Evolutionary conservation across 257 asterid genomes (phyloP), one percentile per base, ranked within the genome.

Genomic region (Haberlea rhodopensis): DNA sequence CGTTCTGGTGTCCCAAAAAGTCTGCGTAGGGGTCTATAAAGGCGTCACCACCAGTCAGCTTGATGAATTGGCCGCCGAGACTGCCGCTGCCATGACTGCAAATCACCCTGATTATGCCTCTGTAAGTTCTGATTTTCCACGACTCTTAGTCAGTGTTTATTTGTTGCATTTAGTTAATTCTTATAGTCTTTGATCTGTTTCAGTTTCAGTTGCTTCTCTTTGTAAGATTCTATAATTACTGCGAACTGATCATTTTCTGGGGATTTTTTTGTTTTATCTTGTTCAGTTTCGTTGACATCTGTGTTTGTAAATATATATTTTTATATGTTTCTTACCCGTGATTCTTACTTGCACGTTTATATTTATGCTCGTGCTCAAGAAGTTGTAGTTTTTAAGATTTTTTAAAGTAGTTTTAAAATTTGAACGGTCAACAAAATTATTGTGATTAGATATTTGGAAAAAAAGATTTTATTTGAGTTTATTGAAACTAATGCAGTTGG

Each of bases 1-100:
- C 0, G 90, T 87, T 53, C 75, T 94, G 59, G 96, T 94, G 18
- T 73, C 97, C 16, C 95, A 90, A 63, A 94, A 94, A 64, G 99
- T 94, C 27, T 90, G 95, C 54, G 99, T 97, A 0, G 97, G 99
- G 26, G 97, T 94, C 34, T 94, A 83, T 70, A 87, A 82, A 29
- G 96, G 97, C 55, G 94, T 94, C 19, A 90, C 99, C 53, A 94
- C 99, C 8, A 94, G 95, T 69, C 96, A 87, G 85, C 92, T 94
- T 70, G 97, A 90, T 72, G 97, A 87, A 45, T 74, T 94, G 86
- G 99, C 97, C 20, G 99, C 99, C 1, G 97, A 94, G 80, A 94
- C 99, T 2, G 85, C 99, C 0, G 99, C 99, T 0, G 99, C 95
- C 45, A 56, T 94, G 96, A 90, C 97, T n/a, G 82, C 97, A 0